These are phyloP conservation scores for Pseudoneurospora amorphoporcata DNA, from an alignment of 495 filamentous ascomycete genomes.

Conservation along the genomic window DNA sequence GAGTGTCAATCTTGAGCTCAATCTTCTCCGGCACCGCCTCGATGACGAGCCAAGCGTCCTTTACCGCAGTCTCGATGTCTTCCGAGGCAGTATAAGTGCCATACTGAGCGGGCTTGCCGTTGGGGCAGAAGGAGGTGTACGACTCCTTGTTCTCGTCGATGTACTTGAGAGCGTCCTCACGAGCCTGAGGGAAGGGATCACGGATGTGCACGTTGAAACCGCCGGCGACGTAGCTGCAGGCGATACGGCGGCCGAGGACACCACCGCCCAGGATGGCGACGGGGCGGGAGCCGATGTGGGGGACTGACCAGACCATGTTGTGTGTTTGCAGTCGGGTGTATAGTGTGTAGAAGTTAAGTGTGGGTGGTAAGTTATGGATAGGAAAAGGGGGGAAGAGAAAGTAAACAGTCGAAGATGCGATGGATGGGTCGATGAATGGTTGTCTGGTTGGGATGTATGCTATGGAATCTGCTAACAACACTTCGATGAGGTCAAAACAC, in stretches of 20 bases:
- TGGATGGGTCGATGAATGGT: neutral
- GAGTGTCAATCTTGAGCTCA: conserved; percentile 37
- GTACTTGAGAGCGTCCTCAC: conserved; percentile 9
- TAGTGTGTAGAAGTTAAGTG: neutral
- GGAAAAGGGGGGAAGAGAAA: neutral
- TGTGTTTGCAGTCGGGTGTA: neutral
- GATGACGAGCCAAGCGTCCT: conserved; percentile 41
- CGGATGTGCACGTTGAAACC: conserved; percentile 6
- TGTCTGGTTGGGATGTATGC: neutral
- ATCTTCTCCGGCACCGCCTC: conserved; percentile 47
- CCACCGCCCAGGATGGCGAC: conserved; percentile 10
- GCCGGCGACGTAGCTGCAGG: conserved; percentile 5
- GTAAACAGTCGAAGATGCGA: neutral
- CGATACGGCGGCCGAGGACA: conserved; percentile 15
- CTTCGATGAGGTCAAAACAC: neutral
- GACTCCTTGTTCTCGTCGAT: conserved; percentile 10
- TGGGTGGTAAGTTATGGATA: neutral
- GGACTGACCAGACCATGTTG: conserved; percentile 8
- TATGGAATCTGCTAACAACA: neutral
- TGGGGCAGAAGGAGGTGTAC: conserved; percentile 14
- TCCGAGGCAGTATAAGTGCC: conserved; percentile 18
- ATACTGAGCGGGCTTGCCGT: conserved; percentile 1
- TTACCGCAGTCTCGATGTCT: conserved; percentile 29
- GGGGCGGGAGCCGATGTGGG: conserved; percentile 3
- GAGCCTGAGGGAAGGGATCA: conserved; percentile 1